Base-by-base conservation (phyloP, 1,284 basidiomycete genomes). In the Ustilago nuda region DNA sequence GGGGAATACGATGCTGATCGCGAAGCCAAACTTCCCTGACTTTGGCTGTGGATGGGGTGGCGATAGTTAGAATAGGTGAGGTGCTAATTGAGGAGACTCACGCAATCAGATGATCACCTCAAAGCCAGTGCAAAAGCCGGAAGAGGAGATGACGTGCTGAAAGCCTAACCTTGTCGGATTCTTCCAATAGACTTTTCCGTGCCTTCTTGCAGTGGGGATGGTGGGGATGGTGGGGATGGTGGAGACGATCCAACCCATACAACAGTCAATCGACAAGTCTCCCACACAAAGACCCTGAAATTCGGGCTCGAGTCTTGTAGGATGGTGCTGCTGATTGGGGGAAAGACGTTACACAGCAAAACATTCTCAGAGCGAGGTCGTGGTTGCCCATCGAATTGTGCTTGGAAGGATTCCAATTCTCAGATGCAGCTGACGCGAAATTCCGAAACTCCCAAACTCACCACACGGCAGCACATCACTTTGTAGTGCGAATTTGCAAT, bases 211-310 rank as follows among this genome's bases (percentile, higher is more conserved):
- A 33, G 51, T 33, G 51, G 51, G 32, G 51, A 53, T 53, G 51
- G 51, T 33, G 51, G 51, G 8, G 51, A 53, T 53, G 33, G 51
- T 53, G 51, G 51, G 32, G 51, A 53, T 53, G 11, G 51, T 53
- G 51, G 51, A 53, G 35, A 53, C 27, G 13, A 56, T 2, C n/a
- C 9, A 56, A 41, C 11, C 48, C 30, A 30, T 12, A 13, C 8
- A 9, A 19, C 19, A 27, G 13, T 27, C 48, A 50, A 50, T 50
- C 48, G 27, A 13, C 2, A 6, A 30, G 11, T 8, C 23, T 50
- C 8, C 1, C 27, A 32, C n/a, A 13, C 23, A 27, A 39, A 39
- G 48, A 32, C 48, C 27, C 48, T 32, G 48, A 50, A 11, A 6
- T 15, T 5, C 19, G n/a, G 8, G 12, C 27, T 48, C 23, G 46